These are phyloP conservation scores for Syncephalis plumigaleata DNA, from an alignment of 371 early-diverging fungal species.

Conservation along the genomic window DNA sequence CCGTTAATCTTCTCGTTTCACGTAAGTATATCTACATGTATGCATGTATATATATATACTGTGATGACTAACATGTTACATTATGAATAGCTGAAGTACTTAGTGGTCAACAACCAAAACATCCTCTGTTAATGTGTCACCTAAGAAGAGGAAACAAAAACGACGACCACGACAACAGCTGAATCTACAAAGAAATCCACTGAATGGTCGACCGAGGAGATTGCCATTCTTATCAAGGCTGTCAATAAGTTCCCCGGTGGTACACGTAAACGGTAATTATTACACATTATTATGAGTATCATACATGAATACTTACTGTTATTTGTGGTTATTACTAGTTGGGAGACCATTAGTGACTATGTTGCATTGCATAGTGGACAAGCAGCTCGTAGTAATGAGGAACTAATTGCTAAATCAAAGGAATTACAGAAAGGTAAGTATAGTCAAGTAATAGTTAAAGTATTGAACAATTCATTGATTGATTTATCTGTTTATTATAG, in stretches of 20 bases:
- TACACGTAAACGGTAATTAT: slow-evolving; percentile 15
- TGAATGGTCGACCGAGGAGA: slow-evolving; percentile 28
- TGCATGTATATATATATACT: background rate
- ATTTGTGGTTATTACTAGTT: slow-evolving; percentile 6
- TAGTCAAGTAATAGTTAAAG: background rate
- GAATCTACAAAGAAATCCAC: slow-evolving; percentile 4
- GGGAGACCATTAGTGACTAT: slow-evolving; percentile 37
- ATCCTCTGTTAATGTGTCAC: background rate
- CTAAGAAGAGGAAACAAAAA: background rate
- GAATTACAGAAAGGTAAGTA: slow-evolving; percentile 21
- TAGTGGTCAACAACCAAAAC: background rate
- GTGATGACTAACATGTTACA: background rate
- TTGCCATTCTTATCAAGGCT: slow-evolving; percentile 31
- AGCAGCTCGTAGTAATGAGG: slow-evolving; percentile 20
- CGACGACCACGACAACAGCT: background rate
- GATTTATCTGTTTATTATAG: slow-evolving; percentile 5
- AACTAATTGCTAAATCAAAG: slow-evolving; percentile 24
- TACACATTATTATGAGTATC: no score
- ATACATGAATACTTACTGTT: background rate
- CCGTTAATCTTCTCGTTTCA: slow-evolving; percentile 3
- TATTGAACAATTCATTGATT: background rate
- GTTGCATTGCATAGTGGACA: slow-evolving; percentile 24
- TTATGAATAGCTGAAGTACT: slow-evolving; percentile 2
- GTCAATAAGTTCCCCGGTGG: slow-evolving; percentile 45
- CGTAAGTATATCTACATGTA: background rate